A percentile compares a stretch with the other conserved stretches of the same genome.
Conservation (phyloP, 2,329 filamentous ascomycete genomes). For the Colletotrichum sp. region DNA sequence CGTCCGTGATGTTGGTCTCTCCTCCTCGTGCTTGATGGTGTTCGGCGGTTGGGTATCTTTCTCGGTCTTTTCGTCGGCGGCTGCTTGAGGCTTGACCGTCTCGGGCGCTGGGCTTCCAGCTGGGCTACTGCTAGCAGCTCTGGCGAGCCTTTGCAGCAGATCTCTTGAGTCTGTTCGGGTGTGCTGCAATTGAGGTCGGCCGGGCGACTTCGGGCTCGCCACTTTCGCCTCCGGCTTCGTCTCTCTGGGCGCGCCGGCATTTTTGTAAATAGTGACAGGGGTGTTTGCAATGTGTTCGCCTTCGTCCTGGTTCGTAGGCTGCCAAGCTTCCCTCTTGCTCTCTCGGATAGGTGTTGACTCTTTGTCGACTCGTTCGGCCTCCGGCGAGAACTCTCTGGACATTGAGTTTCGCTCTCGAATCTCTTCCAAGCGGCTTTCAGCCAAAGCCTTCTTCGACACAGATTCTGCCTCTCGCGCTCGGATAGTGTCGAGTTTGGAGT, state of each 20-base stretch:
- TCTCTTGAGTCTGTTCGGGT: conserved; percentile 49
- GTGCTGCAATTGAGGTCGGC: conserved; percentile 12
- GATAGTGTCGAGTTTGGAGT: conserved; percentile 56
- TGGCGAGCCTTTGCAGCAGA: conserved; percentile 53
- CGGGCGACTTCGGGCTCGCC: neutral
- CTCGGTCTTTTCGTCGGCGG: neutral
- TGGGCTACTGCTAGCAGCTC: conserved; percentile 50
- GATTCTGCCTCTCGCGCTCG: conserved; percentile 47
- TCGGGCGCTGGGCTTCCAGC: conserved; percentile 31
- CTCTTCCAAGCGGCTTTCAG: conserved; percentile 56
- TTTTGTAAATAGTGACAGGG: conserved; percentile 44
- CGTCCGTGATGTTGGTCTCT: neutral
- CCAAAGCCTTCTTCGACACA: conserved; percentile 50
- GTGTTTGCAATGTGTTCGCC: conserved; percentile 43
- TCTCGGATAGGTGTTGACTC: conserved; percentile 11
- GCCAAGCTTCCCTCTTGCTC: neutral
- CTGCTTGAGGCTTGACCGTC: neutral
- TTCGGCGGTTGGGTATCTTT: neutral
- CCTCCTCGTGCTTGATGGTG: neutral
- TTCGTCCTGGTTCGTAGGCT: conserved; percentile 8
- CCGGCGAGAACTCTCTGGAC: conserved; percentile 48
- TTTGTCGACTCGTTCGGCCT: conserved; percentile 33
- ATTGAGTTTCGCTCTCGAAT: conserved; percentile 56
- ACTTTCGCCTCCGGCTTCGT: conserved; percentile 13
- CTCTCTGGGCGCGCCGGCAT: conserved; percentile 6